Percentiles rank a stretch among this genome's conserved stretches.
Conservation (phyloP, 345 rosid species). For the Citrus cavaleriei region DNA sequence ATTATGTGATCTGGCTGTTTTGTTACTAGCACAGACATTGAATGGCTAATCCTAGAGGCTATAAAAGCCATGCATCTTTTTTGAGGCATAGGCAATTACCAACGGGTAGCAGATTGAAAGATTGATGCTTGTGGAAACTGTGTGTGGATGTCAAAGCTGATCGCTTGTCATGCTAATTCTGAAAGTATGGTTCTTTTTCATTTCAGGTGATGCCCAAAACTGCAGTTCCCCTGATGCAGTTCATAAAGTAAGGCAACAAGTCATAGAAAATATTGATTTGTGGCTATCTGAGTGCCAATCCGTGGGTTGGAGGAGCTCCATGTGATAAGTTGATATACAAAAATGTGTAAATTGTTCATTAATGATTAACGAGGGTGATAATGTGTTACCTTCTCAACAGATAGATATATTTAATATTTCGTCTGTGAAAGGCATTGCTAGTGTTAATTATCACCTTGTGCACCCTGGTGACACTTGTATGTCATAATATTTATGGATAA, state of each 20-base stretch:
- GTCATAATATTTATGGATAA: no score
- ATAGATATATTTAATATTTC: conserved; percentile 14
- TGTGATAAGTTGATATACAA: conserved; percentile 12
- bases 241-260: conserved; percentile 71
- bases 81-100: not conserved
- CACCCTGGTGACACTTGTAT: not conserved
- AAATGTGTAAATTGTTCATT: not conserved
- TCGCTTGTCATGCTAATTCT: not conserved
- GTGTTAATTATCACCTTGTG: not conserved
- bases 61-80: not conserved
- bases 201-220: conserved; percentile 63
- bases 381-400: conserved; percentile 20
- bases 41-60: no score
- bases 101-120: not conserved
- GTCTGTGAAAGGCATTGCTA: not conserved
- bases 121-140: not conserved
- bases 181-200: not conserved
- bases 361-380: conserved; percentile 6
- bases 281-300: conserved; percentile 82
- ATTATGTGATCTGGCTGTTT: not conserved
- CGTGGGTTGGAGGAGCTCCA: conserved; percentile 37
- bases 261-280: conserved; percentile 76
- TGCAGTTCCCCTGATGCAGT: conserved; percentile 90
- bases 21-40: no score
- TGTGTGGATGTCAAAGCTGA: not conserved